These are phyloP conservation scores for Pseudozyma sp. DNA, from an alignment of 1,284 basidiomycete species.

Conservation along the genomic window DNA sequence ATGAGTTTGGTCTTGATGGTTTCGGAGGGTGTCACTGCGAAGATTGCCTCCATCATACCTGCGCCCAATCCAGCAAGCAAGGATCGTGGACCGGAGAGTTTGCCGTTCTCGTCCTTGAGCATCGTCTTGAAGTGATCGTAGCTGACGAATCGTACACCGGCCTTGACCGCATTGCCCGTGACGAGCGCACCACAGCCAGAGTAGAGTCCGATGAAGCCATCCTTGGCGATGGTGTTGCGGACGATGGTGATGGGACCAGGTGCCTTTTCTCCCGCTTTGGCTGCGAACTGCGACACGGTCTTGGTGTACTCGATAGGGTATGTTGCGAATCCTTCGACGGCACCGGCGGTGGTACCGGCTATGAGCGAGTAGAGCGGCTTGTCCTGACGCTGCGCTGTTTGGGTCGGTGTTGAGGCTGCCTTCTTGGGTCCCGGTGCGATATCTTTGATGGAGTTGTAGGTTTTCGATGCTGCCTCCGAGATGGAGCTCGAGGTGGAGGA, in stretches of 20 bases:
- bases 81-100: slow-evolving; percentile 40
- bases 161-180: slow-evolving; percentile 65
- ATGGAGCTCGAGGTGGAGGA: slow-evolving; percentile 25
- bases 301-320: slow-evolving; percentile 95
- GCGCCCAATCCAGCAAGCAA: slow-evolving; percentile 86
- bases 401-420: slow-evolving; percentile 31
- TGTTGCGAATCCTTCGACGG: slow-evolving; percentile 81
- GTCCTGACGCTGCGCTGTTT: slow-evolving; percentile 52
- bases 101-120: slow-evolving; percentile 76
- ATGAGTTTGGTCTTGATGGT: slow-evolving; percentile 99
- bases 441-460: slow-evolving; percentile 41
- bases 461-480: slow-evolving; percentile 28
- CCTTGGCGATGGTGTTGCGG: slow-evolving; percentile 64
- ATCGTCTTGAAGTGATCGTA: slow-evolving; percentile 92
- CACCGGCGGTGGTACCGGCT: slow-evolving; percentile 93
- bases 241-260: slow-evolving; percentile 68
- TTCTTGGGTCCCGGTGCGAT: slow-evolving; percentile 37
- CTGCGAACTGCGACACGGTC: slow-evolving; percentile 72
- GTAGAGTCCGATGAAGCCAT: slow-evolving; percentile 69
- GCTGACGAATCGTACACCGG: slow-evolving; percentile 84
- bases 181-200: slow-evolving; percentile 63
- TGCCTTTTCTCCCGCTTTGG: slow-evolving; percentile 62
- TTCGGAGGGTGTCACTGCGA: slow-evolving; percentile 96
- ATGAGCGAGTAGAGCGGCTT: slow-evolving; percentile 62
- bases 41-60: slow-evolving; percentile 91